These are phyloP conservation scores for Eragrostis nindensis DNA, from an alignment of 176 grass and related monocot species.

Conservation along the genomic window DNA sequence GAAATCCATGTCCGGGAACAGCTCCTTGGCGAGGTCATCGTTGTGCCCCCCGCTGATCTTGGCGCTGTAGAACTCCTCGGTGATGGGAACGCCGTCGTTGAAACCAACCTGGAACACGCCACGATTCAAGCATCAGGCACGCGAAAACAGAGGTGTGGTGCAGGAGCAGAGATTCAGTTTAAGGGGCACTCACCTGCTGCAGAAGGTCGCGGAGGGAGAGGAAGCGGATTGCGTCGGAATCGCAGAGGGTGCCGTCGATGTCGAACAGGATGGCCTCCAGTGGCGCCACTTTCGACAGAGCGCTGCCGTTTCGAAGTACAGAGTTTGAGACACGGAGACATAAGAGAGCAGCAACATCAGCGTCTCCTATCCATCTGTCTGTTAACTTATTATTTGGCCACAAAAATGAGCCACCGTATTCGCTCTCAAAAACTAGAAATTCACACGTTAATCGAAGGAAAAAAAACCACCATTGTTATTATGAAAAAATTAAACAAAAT, in stretches of 20 bases:
- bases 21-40: constrained; percentile 47
- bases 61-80: constrained; percentile 70
- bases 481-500: too few species aligned
- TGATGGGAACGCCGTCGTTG: constrained; percentile 62
- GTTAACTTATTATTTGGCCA: too few species aligned
- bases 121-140: too few species aligned
- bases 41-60: constrained; percentile 75
- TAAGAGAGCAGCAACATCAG: background rate
- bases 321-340: background rate
- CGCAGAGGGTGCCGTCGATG: constrained; percentile 76
- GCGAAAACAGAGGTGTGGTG: background rate
- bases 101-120: constrained; percentile 42
- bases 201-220: constrained; percentile 68
- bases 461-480: too few species aligned
- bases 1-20: constrained; percentile 71
- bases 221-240: constrained; percentile 85
- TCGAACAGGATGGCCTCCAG: constrained; percentile 78
- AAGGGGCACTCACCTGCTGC: constrained; percentile 44
- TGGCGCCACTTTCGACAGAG: constrained; percentile 56
- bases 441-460: too few species aligned
- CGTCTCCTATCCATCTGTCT: too few species aligned
- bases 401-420: background rate
- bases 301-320: constrained; percentile 34
- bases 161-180: too few species aligned
- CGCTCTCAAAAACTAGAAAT: too few species aligned